Conservation (phyloP, 2,329 filamentous ascomycete species). For the Diaporthe nobilis region DNA sequence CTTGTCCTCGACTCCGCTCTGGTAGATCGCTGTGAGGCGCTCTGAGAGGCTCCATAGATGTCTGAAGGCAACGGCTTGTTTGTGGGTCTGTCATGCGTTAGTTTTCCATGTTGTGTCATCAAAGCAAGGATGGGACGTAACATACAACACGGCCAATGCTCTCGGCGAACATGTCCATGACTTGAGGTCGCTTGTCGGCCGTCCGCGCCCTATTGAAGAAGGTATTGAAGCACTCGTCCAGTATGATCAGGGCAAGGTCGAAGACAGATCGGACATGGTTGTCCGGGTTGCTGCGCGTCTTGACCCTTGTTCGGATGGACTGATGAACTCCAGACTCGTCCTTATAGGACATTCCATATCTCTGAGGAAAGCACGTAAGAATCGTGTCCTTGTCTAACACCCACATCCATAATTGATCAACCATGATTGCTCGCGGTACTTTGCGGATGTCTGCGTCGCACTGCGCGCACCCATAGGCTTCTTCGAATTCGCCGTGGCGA, state of each 20-base stretch:
- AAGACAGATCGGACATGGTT: conserved; percentile 55
- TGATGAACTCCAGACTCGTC: conserved; percentile 58
- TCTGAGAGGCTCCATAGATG: conserved; percentile 55
- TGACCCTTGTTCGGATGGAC: conserved; percentile 53
- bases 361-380: conserved; percentile 51
- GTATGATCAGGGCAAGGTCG: conserved; percentile 58
- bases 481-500: conserved; percentile 39
- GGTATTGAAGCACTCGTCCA: conserved; percentile 57
- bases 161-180: conserved; percentile 56
- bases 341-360: conserved; percentile 58
- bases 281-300: conserved; percentile 41
- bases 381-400: conserved; percentile 49
- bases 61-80: conserved; percentile 55
- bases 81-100: conserved; percentile 48
- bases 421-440: conserved; percentile 48
- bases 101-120: background rate
- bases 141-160: conserved; percentile 52
- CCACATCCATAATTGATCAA: conserved; percentile 52
- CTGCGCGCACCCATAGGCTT: conserved; percentile 44
- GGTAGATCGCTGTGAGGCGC: conserved; percentile 44
- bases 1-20: conserved; percentile 45
- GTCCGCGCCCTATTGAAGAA: conserved; percentile 57
- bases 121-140: background rate
- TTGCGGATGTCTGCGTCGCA: conserved; percentile 48
- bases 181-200: conserved; percentile 50